These are phyloP conservation scores for Cercophora sp. DNA, from an alignment of 495 filamentous ascomycete species.

Conservation along the genomic window DNA sequence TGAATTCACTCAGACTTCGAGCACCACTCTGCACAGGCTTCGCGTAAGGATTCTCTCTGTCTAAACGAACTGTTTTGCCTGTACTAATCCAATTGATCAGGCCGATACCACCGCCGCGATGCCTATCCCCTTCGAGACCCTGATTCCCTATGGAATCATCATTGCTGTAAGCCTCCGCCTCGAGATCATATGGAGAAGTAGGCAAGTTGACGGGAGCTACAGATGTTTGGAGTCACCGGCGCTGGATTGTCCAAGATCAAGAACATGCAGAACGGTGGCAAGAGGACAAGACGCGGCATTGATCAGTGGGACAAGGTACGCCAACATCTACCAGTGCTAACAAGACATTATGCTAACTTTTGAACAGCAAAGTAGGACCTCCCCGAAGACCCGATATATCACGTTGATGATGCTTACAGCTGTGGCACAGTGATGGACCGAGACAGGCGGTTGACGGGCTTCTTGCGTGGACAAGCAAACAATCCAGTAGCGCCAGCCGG, in stretches of 20 bases:
- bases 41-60: conserved; percentile 16
- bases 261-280: conserved; percentile 80
- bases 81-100: conserved; percentile 22
- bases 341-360: conserved; percentile 27
- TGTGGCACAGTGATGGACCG: conserved; percentile 85
- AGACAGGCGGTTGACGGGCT: conserved; percentile 85
- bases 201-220: conserved; percentile 2
- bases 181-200: not conserved
- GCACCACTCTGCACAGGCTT: conserved; percentile 16
- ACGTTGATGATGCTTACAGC: conserved; percentile 20
- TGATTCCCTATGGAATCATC: conserved; percentile 93
- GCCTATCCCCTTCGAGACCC: conserved; percentile 93
- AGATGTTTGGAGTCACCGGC: conserved; percentile 92
- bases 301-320: conserved; percentile 94
- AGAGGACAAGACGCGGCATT: conserved; percentile 73
- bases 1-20: conserved; percentile 13
- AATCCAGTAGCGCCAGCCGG: conserved; percentile 72
- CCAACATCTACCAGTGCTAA: conserved; percentile 20
- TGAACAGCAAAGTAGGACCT: conserved; percentile 68
- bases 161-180: conserved; percentile 58
- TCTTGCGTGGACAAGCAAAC: conserved; percentile 78
- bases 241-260: conserved; percentile 69
- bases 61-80: not conserved
- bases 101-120: conserved; percentile 50
- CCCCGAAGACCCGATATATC: not conserved